Evolutionary conservation across 371 early-diverging fungal genomes (phyloP), one percentile per base, ranked within the genome.

Genomic region (Syncephalastrum monosporum): DNA sequence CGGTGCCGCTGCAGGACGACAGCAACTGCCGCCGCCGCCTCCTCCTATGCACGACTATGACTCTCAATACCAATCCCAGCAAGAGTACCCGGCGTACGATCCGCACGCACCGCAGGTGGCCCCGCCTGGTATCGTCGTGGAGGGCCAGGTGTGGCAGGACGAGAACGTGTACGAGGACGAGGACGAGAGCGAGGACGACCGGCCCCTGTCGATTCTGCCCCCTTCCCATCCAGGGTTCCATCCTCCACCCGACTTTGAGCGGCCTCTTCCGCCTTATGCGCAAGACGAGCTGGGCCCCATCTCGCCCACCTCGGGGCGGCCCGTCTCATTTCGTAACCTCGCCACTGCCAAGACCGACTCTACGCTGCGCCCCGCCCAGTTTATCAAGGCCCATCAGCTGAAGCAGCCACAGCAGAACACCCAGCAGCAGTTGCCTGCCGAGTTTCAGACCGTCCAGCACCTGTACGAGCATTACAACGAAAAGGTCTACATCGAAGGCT

Each of bases 401-500:
- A 54, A 47, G 8, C 52, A 61, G n/a, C 38, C 50, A 15, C 61
- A 33, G 10, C 38, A 33, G 8, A 33, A 33, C 38, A 33, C 38
- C 38, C 38, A 19, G 6, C 50, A 29, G 7, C 50, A 50, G 47
- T 59, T 70, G 8, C 60, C 69, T 15, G 41, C 65, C 6, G 72
- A 74, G 25, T 54, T 71, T 54, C 65, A 61, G 19, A 50, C 67
- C 8, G 61, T 71, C 4, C 69, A 78, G 33, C 49, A 53, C 6
- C 60, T 77, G 15, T 79, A 83, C 53, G 82, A 82, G 38, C 53
- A 69, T n/a, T 90, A 81, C 61, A 64, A 77, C 14, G 68, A 74
- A 5, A 91, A 91, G 69, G 69, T 81, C 6, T 91, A 90, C 59
- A 74, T 84, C 55, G 74, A 82, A 54, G 91, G 90, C 1, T 82